phyloP scores from a whole-genome alignment of 257 asterid species.

The Solanum habrochaites region DNA sequence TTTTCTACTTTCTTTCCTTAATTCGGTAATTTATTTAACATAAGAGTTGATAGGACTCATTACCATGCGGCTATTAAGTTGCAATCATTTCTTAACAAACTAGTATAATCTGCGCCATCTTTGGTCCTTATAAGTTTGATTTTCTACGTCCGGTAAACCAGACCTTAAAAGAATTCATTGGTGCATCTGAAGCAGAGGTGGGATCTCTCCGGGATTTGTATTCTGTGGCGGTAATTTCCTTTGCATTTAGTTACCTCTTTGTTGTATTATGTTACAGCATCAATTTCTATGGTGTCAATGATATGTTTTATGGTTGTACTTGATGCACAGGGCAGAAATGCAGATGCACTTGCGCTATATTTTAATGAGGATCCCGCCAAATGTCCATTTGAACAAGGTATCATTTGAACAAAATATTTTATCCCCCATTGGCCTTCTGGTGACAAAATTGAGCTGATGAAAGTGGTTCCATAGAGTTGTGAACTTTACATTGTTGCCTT shows the following conservation, averaged over 20 bases:
- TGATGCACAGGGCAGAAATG: slow-evolving; percentile 68
- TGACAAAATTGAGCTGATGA: neutral
- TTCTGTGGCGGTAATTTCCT: slow-evolving; percentile 60
- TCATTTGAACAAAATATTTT: neutral
- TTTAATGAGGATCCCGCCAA: slow-evolving; percentile 86
- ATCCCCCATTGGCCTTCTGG: neutral
- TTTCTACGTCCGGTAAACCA: slow-evolving; percentile 18
- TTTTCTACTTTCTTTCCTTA: neutral
- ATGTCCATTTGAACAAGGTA: slow-evolving; percentile 94
- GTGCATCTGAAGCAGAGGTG: slow-evolving; percentile 75
- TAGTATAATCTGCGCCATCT: neutral
- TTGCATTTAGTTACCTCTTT: neutral
- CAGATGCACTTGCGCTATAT: slow-evolving; percentile 77
- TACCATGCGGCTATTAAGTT: neutral
- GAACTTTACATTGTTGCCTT: neutral
- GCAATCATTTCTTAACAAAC: neutral
- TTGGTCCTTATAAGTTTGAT: neutral
- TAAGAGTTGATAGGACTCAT: neutral
- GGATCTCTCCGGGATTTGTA: slow-evolving; percentile 58
- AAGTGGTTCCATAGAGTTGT: neutral
- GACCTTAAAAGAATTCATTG: slow-evolving; percentile 76
- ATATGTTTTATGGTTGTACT: neutral
- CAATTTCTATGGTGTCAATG: neutral
- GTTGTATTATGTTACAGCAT: neutral
- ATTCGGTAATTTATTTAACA: neutral